Percentiles rank a stretch among this genome's conserved stretches.
Evolutionary conservation across 2,329 filamentous ascomycete species (phyloP).

Genomic region (Biscogniauxia marginata): DNA sequence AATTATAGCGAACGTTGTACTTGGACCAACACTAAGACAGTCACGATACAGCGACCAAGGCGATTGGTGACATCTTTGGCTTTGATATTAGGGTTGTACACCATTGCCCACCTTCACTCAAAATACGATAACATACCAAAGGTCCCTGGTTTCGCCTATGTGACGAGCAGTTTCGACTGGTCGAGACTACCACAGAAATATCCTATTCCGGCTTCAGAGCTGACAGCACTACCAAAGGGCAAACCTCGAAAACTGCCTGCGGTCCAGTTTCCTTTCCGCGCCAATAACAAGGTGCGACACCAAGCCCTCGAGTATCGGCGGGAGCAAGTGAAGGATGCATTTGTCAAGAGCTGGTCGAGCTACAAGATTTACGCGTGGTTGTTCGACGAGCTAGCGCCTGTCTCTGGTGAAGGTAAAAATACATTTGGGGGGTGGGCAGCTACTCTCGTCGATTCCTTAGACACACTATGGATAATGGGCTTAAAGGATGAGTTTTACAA

Average conservation of each 20-base stretch:
- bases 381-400: constrained; percentile 46
- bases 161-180: constrained; percentile 43
- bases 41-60: too few species aligned
- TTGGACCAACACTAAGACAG: too few species aligned
- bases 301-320: constrained; percentile 32
- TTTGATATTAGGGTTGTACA: too few species aligned
- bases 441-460: constrained; percentile 52
- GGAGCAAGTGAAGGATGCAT: constrained; percentile 33
- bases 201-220: constrained; percentile 22
- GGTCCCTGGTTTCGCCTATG: too few species aligned
- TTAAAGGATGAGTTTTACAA: constrained; percentile 47
- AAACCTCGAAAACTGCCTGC: constrained; percentile 26
- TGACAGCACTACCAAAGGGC: constrained; percentile 24
- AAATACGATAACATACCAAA: too few species aligned
- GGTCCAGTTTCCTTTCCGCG: constrained; percentile 36
- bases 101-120: too few species aligned
- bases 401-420: constrained; percentile 42
- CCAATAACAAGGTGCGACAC: constrained; percentile 20
- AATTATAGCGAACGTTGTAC: too few species aligned
- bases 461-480: constrained; percentile 51
- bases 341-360: constrained; percentile 40
- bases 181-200: constrained; percentile 29
- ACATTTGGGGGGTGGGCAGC: constrained; percentile 51
- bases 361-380: constrained; percentile 49
- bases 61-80: too few species aligned